phyloP scores from a whole-genome alignment of 495 filamentous ascomycete genomes.

The Aspergillus indologenus region DNA sequence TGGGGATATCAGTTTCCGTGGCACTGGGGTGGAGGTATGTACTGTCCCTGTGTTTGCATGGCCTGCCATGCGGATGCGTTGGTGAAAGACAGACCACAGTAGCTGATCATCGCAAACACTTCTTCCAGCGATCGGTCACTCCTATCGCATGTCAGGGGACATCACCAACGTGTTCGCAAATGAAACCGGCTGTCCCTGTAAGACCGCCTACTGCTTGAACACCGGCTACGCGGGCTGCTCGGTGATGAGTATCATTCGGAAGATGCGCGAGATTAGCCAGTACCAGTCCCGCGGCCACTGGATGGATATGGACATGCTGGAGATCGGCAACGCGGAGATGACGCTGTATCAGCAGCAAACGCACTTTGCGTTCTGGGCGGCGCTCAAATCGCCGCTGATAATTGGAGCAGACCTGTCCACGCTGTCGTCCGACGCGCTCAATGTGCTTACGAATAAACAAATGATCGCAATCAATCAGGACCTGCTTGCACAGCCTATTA shows the following conservation, averaged over 20 bases:
- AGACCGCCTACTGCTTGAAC: slow-evolving; percentile 3
- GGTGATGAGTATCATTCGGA: slow-evolving; percentile 1
- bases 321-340: neutral
- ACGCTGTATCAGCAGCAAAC: neutral
- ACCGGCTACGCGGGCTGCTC: slow-evolving; percentile 6
- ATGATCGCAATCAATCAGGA: slow-evolving; percentile 2
- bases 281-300: neutral
- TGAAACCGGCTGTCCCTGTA: slow-evolving; percentile 6
- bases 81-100: too few species aligned
- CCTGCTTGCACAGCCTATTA: neutral
- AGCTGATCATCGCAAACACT: too few species aligned
- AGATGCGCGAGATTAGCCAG: slow-evolving; percentile 3
- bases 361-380: slow-evolving; percentile 5
- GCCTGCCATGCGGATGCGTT: too few species aligned
- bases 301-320: slow-evolving; percentile 5
- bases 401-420: neutral
- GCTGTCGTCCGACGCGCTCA: neutral
- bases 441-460: neutral
- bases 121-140: too few species aligned
- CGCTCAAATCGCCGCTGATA: slow-evolving; percentile 1
- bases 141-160: slow-evolving; percentile 4
- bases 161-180: neutral
- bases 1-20: slow-evolving; percentile 8
- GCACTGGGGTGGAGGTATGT: slow-evolving; percentile 9
- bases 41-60: too few species aligned